Evolutionary conservation across 164 flowering plant species (phyloP), one percentile per base, ranked within the genome.

Genomic region (Magnolia changhungtana): DNA sequence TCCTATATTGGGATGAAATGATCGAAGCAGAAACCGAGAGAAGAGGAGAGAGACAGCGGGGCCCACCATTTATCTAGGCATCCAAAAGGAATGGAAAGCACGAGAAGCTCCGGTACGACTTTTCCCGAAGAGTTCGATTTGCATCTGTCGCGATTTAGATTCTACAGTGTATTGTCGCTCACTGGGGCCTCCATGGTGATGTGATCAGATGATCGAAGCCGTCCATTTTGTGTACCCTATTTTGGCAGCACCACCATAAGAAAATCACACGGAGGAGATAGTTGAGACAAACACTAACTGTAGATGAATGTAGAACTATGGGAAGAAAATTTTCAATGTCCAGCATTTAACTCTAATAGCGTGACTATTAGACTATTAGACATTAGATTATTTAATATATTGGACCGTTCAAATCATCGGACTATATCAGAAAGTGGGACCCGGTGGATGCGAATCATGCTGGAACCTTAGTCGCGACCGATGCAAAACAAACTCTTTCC

Each of bases 51-150:
- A 31, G 50, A 19, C 49, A 19, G 45, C 27, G 55, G 67, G 45
- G 19, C 64, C 72, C 23, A 76, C 63, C 74, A 63, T 27, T 21
- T 49, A 11, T 50, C 69, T 52, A 8, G 29, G 45, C 49, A 70
- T 24, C 29, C 24, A 31, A 29, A 63, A 52, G 70, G 72, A 72
- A 31, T 75, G 74, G 85, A 84, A 84, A 66, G 67, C 73, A 74
- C 86, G 65, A 76, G 86, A 83, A 83, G 78, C 55, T 80, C 51
- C 70, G 63, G 21, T 79, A 58, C 78, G 81, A 80, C 80, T 70
- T 31, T 72, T 55, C 78, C 69, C 13, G 74, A 85, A 86, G 82
- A 77, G 79, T 80, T 83, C 85, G 75, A 63, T 49, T 52, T 55
- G 16, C 61, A 55, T 16, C 61, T 13, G 61, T 55, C 61, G 61